Percentiles rank a stretch among this genome's conserved stretches.
These are phyloP conservation scores for Thuidium tamariscinum DNA, from an alignment of 225 moss, liverwort and hornwort species.

Conservation along the genomic window DNA sequence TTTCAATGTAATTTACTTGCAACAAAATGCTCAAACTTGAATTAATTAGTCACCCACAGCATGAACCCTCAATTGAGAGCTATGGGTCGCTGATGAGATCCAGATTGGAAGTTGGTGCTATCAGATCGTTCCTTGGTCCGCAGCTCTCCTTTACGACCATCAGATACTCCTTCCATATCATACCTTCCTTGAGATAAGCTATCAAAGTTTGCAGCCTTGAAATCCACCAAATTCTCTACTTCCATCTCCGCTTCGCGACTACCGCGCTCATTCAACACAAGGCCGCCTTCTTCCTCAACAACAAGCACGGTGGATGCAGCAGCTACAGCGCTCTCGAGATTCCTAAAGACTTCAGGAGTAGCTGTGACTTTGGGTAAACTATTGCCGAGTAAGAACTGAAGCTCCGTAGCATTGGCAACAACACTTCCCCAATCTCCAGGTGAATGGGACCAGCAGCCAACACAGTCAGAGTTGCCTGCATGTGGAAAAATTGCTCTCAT, in stretches of 20 bases:
- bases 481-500: slow-evolving; percentile 42
- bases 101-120: slow-evolving; percentile 38
- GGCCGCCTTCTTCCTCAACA: neutral
- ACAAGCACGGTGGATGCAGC: neutral
- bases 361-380: slow-evolving; percentile 6
- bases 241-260: slow-evolving; percentile 8
- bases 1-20: neutral
- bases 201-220: slow-evolving; percentile 33
- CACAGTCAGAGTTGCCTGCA: slow-evolving; percentile 38
- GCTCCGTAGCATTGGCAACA: slow-evolving; percentile 12
- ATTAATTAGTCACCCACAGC: neutral
- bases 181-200: slow-evolving; percentile 35
- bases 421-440: slow-evolving; percentile 27
- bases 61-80: slow-evolving; percentile 34
- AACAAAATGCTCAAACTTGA: slow-evolving; percentile 8
- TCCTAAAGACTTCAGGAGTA: slow-evolving; percentile 7
- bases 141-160: slow-evolving; percentile 36
- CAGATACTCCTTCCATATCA: slow-evolving; percentile 46
- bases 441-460: slow-evolving; percentile 23
- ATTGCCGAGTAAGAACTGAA: slow-evolving; percentile 9
- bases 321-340: neutral
- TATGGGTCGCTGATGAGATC: slow-evolving; percentile 46
- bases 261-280: slow-evolving; percentile 5
- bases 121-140: slow-evolving; percentile 37
- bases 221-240: slow-evolving; percentile 25